Evolutionary conservation across 2,329 filamentous ascomycete genomes (phyloP), one percentile per base, ranked within the genome.

Genomic region (Diaporthe sp.): DNA sequence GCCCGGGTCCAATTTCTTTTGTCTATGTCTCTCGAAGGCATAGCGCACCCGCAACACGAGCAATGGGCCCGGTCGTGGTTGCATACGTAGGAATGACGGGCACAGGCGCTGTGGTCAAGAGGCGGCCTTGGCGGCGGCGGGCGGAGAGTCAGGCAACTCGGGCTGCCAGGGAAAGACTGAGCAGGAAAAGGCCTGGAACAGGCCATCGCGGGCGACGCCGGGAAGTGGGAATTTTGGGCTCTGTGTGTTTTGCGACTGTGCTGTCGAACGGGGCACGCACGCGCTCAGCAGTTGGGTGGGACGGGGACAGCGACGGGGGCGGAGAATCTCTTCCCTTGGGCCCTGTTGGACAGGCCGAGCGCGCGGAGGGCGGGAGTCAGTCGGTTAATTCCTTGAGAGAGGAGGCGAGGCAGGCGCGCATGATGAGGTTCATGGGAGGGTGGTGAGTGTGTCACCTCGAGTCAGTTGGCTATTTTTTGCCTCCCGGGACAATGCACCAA

Each of bases 381-480:
- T 70, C 65, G 49, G 34, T 31, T 2, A 13, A 55, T 39, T 28
- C 22, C 12, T 67, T 31, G 7, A 37, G 37, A 19, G 39, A 4
- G 25, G 42, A 39, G 65, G 46, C 62, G 22, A 68, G 62, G 62
- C 34, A 39, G 65, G 65, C 65, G 65, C 49, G 65, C 65, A 42
- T 70, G 65, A 70, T 55, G 49, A 70, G 49, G 46, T 53, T 37
- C 46, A 49, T 37, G 13, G 31, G 22, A 68, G 31, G 31, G n/a
- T 68, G 46, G 46, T 39, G 25, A 39, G 42, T 68, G 65, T 68
- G 34, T 68, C 65, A 68, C 8, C 34, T 70, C 34, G 65, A 70
- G 65, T 70, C 65, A 70, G 49, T 55, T 42, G 34, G 49, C 65
- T 70, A 70, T 70, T 55, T 70, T 70, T 55, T 49, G 65, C 65